phyloP scores from a whole-genome alignment of 345 rosid genomes.

The Aquilaria sinensis region DNA sequence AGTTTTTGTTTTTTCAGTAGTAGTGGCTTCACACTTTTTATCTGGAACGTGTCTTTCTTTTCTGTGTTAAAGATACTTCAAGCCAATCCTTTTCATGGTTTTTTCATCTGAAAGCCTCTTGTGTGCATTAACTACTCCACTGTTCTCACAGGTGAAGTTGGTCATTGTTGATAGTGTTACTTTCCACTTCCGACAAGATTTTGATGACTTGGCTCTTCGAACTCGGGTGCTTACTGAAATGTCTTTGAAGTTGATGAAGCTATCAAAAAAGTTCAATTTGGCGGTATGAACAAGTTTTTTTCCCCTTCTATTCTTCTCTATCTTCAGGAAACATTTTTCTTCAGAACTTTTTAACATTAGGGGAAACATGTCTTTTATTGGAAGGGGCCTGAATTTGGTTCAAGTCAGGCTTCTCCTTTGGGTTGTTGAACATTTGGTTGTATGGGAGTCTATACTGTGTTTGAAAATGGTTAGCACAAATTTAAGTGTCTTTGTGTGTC shows the following conservation, averaged over 20 bases:
- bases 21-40: not conserved
- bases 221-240: conserved; percentile 74
- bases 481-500: too few species aligned
- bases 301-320: not conserved
- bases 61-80: not conserved
- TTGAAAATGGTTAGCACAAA: too few species aligned
- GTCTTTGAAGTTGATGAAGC: conserved; percentile 85
- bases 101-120: not conserved
- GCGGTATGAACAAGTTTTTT: conserved; percentile 48
- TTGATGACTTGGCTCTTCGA: conserved; percentile 76
- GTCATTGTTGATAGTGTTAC: conserved; percentile 80
- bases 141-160: conserved; percentile 59
- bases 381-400: too few species aligned
- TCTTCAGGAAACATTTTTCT: too few species aligned
- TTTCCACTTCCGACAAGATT: conserved; percentile 96
- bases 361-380: too few species aligned
- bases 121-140: not conserved
- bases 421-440: too few species aligned
- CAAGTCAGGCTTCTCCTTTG: too few species aligned
- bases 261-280: conserved; percentile 70
- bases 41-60: not conserved
- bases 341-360: too few species aligned
- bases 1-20: not conserved
- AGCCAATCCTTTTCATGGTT: not conserved
- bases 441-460: too few species aligned